phyloP scores from a whole-genome alignment of 2,329 filamentous ascomycete species.

The Metarhizium robertsii region DNA sequence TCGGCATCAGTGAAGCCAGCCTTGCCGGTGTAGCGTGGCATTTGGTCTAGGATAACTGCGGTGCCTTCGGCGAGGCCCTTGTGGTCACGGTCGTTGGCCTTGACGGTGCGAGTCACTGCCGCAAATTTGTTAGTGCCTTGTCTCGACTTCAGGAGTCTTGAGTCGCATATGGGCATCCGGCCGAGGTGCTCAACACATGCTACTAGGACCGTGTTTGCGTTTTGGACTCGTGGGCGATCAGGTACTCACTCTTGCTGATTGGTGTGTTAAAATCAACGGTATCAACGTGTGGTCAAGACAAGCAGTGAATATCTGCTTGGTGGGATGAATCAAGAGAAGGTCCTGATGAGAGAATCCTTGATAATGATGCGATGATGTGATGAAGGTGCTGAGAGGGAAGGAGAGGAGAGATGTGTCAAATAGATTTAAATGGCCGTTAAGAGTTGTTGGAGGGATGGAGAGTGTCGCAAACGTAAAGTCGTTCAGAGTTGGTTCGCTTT shows the following conservation, averaged over 20 bases:
- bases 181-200: too few species aligned
- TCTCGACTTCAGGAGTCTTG: neutral
- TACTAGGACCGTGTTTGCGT: neutral
- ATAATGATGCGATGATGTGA: neutral
- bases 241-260: neutral
- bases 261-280: neutral
- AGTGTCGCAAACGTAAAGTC: neutral
- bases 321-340: neutral
- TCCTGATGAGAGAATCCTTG: neutral
- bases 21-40: conserved; percentile 93
- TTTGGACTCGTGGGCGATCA: too few species aligned
- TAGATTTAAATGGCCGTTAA: neutral
- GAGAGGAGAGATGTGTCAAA: neutral
- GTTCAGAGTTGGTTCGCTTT: neutral
- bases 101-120: conserved; percentile 94
- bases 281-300: neutral
- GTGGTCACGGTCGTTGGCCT: conserved; percentile 90
- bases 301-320: neutral
- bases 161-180: neutral
- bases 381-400: neutral
- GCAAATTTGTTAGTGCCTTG: conserved; percentile 5
- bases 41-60: conserved; percentile 57
- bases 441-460: neutral
- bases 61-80: conserved; percentile 67
- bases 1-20: conserved; percentile 69